phyloP scores from a whole-genome alignment of 169 alveolate species.

The Cryptosporidium sp. region DNA sequence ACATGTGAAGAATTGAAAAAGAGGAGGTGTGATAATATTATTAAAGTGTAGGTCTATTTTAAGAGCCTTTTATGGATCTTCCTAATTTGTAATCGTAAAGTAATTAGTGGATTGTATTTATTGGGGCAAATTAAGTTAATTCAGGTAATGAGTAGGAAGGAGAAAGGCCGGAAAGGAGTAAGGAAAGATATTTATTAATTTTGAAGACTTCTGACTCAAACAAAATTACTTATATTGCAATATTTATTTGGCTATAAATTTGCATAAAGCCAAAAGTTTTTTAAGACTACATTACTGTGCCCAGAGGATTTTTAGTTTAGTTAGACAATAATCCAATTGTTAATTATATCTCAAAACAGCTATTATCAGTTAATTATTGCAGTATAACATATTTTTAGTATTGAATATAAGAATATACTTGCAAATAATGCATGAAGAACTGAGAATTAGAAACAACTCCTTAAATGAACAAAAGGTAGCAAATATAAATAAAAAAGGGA shows the following conservation, averaged over 20 bases:
- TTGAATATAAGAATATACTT: not conserved
- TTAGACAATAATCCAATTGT: not conserved
- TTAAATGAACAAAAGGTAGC: not conserved
- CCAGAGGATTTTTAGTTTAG: not conserved
- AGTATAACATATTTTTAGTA: not conserved
- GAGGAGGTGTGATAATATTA: constrained; percentile 58
- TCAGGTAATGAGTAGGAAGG: constrained; percentile 31
- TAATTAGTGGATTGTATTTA: not conserved
- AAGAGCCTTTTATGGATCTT: not conserved
- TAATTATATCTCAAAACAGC: not conserved
- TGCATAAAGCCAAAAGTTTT: not conserved
- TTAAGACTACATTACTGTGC: not conserved
- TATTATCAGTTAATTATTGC: not conserved
- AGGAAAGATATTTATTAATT: not conserved
- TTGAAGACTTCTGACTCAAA: not conserved
- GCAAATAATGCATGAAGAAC: constrained; percentile 63
- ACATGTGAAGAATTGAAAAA: constrained; percentile 49
- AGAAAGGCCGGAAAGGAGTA: constrained; percentile 12
- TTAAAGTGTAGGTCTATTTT: constrained; percentile 38
- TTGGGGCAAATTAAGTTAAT: not conserved
- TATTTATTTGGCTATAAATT: not conserved
- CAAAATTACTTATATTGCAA: not conserved
- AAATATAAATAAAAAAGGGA: not conserved
- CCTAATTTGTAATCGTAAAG: not conserved
- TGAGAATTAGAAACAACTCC: constrained; percentile 5